Conservation (phyloP, 768 basidiomycete genomes). For the Podaxis sp. region DNA sequence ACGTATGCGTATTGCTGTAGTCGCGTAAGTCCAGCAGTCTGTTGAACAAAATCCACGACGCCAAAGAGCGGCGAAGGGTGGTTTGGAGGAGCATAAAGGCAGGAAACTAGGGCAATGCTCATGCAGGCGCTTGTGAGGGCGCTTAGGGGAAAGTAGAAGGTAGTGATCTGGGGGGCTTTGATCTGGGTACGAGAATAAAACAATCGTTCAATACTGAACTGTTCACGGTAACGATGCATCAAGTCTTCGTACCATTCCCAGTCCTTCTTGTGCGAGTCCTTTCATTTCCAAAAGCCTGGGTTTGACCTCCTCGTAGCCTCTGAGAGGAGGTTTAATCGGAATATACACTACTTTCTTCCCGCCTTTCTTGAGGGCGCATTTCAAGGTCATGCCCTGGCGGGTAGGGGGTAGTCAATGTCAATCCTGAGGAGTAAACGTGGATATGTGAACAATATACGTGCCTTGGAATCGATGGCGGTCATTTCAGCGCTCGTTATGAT, state of each 20-base stretch:
- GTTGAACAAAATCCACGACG: neutral
- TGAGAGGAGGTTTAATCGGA: constrained; percentile 67
- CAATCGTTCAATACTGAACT: no score
- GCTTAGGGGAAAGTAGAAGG: constrained; percentile 52
- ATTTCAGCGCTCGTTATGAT: constrained; percentile 67
- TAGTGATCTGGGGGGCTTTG: constrained; percentile 58
- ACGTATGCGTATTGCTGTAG: neutral
- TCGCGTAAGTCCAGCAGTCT: neutral
- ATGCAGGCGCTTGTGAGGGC: neutral
- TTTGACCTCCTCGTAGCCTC: constrained; percentile 80
- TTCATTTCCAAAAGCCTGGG: constrained; percentile 83
- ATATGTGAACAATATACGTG: constrained; percentile 25
- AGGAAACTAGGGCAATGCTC: neutral
- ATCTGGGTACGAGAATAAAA: constrained; percentile 36
- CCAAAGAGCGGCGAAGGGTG: rapidly evolving
- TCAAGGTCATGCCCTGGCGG: constrained; percentile 65
- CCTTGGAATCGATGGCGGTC: constrained; percentile 68
- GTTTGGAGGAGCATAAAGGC: neutral
- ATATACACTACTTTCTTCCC: constrained; percentile 50
- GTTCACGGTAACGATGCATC: no score
- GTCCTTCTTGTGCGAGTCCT: constrained; percentile 71
- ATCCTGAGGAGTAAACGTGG: neutral
- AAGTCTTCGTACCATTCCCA: constrained; percentile 64
- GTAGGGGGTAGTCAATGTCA: neutral
- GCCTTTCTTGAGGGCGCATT: constrained; percentile 55